Conservation (phyloP, 2,329 filamentous ascomycete species). For the Trichoderma lentiforme region DNA sequence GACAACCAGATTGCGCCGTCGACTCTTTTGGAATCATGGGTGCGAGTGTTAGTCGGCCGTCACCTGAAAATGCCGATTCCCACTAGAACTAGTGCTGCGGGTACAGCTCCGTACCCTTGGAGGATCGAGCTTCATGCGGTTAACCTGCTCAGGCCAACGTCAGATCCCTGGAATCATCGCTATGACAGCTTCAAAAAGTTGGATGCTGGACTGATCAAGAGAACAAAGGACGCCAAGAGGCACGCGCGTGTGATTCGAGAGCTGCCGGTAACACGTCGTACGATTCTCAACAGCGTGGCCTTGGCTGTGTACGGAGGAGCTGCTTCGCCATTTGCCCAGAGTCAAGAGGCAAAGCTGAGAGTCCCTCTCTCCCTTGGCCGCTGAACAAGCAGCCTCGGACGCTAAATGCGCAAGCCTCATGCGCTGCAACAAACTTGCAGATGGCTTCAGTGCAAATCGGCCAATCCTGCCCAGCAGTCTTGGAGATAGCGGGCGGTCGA, state of each 20-base stretch:
- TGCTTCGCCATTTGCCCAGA: neutral
- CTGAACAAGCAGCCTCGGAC: neutral
- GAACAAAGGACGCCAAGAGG: neutral
- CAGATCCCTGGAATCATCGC: neutral
- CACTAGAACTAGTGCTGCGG: conserved; percentile 8
- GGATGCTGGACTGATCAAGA: too few species aligned
- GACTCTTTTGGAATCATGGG: neutral
- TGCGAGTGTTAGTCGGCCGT: neutral
- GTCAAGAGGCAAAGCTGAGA: neutral
- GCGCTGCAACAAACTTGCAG: conserved; percentile 9
- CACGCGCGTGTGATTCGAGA: neutral
- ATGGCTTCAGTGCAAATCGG: neutral
- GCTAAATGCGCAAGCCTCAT: conserved; percentile 7
- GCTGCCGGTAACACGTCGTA: neutral
- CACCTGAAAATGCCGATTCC: conserved; percentile 9
- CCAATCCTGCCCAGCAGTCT: conserved; percentile 14
- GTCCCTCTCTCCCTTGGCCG: neutral
- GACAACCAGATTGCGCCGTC: conserved; percentile 8
- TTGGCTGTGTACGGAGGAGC: neutral
- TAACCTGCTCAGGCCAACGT: neutral
- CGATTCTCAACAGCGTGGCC: neutral
- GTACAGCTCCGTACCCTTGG: neutral
- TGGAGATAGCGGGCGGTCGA: conserved; percentile 8
- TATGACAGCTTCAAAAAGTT: neutral
- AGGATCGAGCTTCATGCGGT: neutral